These are phyloP conservation scores for Ophiosphaerella korrae DNA, from an alignment of 2,329 filamentous ascomycete species.

Conservation along the genomic window DNA sequence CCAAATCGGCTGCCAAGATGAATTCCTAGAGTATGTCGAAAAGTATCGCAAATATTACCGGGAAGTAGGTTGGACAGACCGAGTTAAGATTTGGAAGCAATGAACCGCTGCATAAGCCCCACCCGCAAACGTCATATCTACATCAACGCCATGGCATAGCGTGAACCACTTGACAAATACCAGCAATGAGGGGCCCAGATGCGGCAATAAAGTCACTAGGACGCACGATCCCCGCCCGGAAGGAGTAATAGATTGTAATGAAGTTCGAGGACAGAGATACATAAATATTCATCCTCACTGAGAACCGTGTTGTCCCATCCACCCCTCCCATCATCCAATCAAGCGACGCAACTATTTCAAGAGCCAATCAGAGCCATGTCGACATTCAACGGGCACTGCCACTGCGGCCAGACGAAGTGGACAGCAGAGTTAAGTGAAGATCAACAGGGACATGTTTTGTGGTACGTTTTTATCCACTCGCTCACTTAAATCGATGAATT, in stretches of 20 bases:
- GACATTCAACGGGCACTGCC: conserved; percentile 58
- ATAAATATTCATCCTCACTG: conserved; percentile 4
- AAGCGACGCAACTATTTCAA: background rate
- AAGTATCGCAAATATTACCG: too few species aligned
- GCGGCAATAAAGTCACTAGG: background rate
- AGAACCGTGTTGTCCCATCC: conserved; percentile 16
- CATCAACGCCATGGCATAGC: too few species aligned
- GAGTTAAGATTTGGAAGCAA: too few species aligned
- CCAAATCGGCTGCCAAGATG: too few species aligned
- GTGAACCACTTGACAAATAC: conserved; percentile 5
- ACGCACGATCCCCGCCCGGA: background rate
- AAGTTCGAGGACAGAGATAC: background rate
- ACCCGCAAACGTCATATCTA: too few species aligned
- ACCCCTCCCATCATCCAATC: background rate
- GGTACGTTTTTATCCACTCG: conserved; percentile 41
- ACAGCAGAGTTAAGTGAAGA: conserved; percentile 55
- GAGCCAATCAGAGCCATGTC: conserved; percentile 42
- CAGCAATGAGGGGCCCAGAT: background rate
- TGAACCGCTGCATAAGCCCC: too few species aligned
- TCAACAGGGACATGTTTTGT: conserved; percentile 53
- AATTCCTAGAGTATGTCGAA: too few species aligned
- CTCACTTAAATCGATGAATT: background rate
- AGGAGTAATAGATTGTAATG: background rate
- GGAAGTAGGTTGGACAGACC: too few species aligned
- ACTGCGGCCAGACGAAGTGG: conserved; percentile 61